Base-by-base conservation (phyloP, 768 basidiomycete genomes). In the Boletus rufocinnamomeus region DNA sequence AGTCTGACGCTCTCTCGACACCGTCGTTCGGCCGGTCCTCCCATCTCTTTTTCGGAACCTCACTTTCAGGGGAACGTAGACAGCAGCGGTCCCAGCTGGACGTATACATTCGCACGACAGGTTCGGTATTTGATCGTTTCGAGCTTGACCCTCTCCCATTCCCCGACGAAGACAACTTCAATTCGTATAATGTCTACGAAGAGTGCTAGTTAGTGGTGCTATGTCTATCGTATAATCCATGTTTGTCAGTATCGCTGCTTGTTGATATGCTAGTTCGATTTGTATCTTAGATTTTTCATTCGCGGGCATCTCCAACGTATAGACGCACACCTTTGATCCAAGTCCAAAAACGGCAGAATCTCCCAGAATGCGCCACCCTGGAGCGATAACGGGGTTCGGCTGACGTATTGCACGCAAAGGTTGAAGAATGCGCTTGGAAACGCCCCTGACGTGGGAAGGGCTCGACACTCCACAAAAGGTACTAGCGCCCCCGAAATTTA, bases 91-190 rank as follows among this genome's bases (percentile, higher is more conserved):
- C 83, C 54, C 75, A 69, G 38, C 79, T 81, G 54, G 84, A 84
- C 67, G 82, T 91, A 57, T 89, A 84, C 73, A 79, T 84, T 71
- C 81, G 82, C 66, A 76, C 78, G 68, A 84, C 76, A 38, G 76
- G 84, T 73, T 78, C 81, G 44, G 84, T 80, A 66, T 84, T 86
- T 74, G 82, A 82, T 68, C 80, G 80, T 38, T 87, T 87, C 62
- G 85, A 87, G 72, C 75, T 86, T 70, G 87, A 89, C 65, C 83
- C 88, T 38, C 82, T 88, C 56, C 88, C 89, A 47, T 89, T 87
- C 68, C 80, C 84, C 65, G 76, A 81, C 65, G 78, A 79, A 72
- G 77, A 79, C 67, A 65, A 66, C 65, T 71, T 74, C 71, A 77
- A 62, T 64, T 73, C 80, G 64, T 80, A 82, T 80, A 79, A 81